A percentile compares a stretch with the other conserved stretches of the same genome.
These are phyloP conservation scores for Picochlorum costavermella DNA, from an alignment of 139 green algal species.

Conservation along the genomic window DNA sequence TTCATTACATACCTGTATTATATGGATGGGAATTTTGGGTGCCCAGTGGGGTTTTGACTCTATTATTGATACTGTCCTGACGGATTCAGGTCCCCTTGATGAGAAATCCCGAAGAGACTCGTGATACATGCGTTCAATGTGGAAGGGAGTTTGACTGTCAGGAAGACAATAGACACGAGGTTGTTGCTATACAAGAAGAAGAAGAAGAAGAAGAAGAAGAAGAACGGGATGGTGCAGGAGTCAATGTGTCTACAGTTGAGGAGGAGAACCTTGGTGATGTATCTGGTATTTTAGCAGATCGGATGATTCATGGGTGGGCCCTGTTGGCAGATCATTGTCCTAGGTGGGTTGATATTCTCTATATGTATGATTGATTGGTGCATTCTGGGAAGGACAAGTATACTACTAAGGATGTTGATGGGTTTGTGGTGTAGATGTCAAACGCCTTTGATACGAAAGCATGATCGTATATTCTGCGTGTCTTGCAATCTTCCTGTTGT, in stretches of 20 bases:
- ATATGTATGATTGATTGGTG: no score
- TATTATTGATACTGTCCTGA: no score
- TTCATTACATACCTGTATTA: no score
- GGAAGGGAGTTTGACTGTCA: neutral
- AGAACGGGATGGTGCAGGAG: neutral
- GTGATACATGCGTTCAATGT: slow-evolving; percentile 24
- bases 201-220: slow-evolving; percentile 6
- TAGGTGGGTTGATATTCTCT: neutral
- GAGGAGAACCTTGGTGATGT: neutral
- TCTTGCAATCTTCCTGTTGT: no score
- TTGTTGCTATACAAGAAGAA: neutral
- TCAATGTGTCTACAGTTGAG: no score
- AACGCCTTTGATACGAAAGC: no score
- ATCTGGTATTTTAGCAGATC: slow-evolving; percentile 19
- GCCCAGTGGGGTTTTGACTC: no score
- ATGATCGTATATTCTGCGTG: no score
- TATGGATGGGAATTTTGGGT: neutral
- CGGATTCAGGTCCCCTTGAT: slow-evolving; percentile 27
- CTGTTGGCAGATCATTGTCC: slow-evolving; percentile 29
- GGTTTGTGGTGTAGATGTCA: no score
- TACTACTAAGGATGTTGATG: no score
- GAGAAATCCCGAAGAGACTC: slow-evolving; percentile 8
- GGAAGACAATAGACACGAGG: neutral
- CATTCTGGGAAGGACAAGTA: no score
- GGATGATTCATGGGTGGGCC: slow-evolving; percentile 34